phyloP scores from a whole-genome alignment of 306 rosid species.

The Argentina anserina region DNA sequence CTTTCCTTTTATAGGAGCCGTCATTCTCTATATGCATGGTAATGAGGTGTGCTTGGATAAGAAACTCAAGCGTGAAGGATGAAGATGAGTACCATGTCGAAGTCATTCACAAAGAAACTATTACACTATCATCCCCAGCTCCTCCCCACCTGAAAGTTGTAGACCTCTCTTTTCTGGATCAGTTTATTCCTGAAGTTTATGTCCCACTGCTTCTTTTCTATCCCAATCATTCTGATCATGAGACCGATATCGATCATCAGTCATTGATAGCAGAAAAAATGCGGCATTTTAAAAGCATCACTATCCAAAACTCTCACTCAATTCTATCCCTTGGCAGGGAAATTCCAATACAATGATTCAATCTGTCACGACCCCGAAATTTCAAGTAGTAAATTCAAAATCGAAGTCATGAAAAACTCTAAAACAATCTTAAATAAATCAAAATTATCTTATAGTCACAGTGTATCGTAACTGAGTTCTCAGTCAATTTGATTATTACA shows the following conservation, averaged over 20 bases:
- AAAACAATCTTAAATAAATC: too few relatives aligned
- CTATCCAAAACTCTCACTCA: constrained; percentile 40
- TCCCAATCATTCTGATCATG: not conserved
- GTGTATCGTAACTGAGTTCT: too few relatives aligned
- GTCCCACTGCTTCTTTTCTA: constrained; percentile 11
- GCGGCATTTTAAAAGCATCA: constrained; percentile 34
- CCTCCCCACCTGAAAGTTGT: constrained; percentile 13
- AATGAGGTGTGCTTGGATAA: too few relatives aligned
- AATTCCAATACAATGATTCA: constrained; percentile 21
- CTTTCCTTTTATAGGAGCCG: too few relatives aligned
- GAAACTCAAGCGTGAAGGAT: not conserved
- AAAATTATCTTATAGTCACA: too few relatives aligned
- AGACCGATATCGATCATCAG: not conserved
- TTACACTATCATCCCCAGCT: constrained; percentile 28
- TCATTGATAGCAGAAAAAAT: not conserved
- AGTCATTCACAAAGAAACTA: constrained; percentile 13
- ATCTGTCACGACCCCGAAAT: too few relatives aligned
- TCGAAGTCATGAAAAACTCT: too few relatives aligned
- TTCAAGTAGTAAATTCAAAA: too few relatives aligned
- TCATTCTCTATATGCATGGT: not conserved
- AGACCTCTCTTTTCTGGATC: constrained; percentile 24
- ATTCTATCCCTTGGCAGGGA: constrained; percentile 52
- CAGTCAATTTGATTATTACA: too few relatives aligned
- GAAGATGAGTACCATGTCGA: constrained; percentile 9
- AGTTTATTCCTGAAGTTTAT: not conserved